Evolutionary conservation across 2,329 filamentous ascomycete genomes (phyloP).

Genomic region (Fusarium compactum): DNA sequence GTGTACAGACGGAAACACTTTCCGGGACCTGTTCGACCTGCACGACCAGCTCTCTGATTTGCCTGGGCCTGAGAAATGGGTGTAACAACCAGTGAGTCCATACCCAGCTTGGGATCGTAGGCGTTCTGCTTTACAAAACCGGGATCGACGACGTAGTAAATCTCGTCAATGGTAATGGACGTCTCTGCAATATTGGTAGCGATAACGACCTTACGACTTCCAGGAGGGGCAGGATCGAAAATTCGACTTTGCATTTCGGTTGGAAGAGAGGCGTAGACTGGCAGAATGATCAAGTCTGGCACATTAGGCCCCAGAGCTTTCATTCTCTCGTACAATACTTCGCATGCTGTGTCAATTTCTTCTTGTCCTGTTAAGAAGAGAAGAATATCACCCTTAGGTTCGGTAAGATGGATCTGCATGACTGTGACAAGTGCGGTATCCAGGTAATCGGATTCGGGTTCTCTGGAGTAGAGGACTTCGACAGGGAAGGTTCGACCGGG

Average conservation of each 20-base stretch:
- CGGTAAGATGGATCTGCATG: slow-evolving; percentile 97
- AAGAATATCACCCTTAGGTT: slow-evolving; percentile 93
- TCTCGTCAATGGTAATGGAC: slow-evolving; percentile 96
- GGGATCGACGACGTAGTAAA: slow-evolving; percentile 97
- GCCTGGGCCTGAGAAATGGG: slow-evolving; percentile 98
- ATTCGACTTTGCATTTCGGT: slow-evolving; percentile 94
- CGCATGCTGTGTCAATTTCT: slow-evolving; percentile 95
- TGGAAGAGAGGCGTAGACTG: slow-evolving; percentile 94
- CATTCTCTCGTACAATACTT: slow-evolving; percentile 95
- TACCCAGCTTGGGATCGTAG: slow-evolving; percentile 96
- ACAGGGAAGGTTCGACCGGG: slow-evolving; percentile 95
- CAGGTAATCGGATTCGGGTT: slow-evolving; percentile 95
- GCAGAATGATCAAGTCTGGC: slow-evolving; percentile 90
- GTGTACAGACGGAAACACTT: slow-evolving; percentile 98
- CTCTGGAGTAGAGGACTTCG: slow-evolving; percentile 93
- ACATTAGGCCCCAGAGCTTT: slow-evolving; percentile 92
- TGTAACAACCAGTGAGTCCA: slow-evolving; percentile 96
- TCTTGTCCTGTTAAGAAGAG: slow-evolving; percentile 97
- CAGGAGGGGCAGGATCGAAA: slow-evolving; percentile 90
- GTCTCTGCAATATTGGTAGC: slow-evolving; percentile 99
- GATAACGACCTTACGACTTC: slow-evolving; percentile 92
- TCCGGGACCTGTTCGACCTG: slow-evolving; percentile 92
- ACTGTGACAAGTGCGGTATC: slow-evolving; percentile 95
- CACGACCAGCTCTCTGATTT: slow-evolving; percentile 91
- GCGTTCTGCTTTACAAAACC: slow-evolving; percentile 98